Evolutionary conservation across 176 grass and related monocot species (phyloP), one percentile per base, ranked within the genome.

Genomic region (Oryza nivara): DNA sequence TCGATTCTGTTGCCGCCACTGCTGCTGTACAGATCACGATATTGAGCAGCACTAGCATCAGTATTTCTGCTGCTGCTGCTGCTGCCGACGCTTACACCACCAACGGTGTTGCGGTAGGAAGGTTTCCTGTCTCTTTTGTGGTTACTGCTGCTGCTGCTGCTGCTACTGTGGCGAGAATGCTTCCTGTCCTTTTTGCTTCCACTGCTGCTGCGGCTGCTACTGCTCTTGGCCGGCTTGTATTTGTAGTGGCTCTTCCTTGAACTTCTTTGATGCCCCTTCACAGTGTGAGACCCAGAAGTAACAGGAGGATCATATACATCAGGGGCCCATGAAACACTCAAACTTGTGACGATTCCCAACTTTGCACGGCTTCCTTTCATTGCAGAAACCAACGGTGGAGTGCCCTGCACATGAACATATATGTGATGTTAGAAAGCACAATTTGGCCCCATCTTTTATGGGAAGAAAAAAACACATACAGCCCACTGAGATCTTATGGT

Each of bases 231-330:
- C 23, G 89, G 40, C 48, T 88, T 90, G 86, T 94, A 83, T 65
- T 92, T 92, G 80, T 92, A 80, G 52, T 95, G 46, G 68, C 89
- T 79, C 86, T 96, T 99, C 70, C 71, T 96, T 47, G 81, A 80
- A 80, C 77, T 56, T 73, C 83, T 92, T 23, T 74, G 83, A 56
- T 65, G 86, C 8, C 66, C 80, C 25, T 34, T 96, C 51, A 99
- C 71, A 7, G 93, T 96, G 82, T 99, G 96, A 0, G 93, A 95
- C 4, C 92, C 89, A 77, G 93, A 92, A 26, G 93, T 99, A 68
- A 92, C 72, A 82, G 96, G 96, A 30, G 96, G 96, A 70, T 99
- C 96, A 88, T 99, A 99, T 17, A 99, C 96, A 68, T 99, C 88
- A 54, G 91, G 90, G 8, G 88, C 91, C 96, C 96, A 99, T 65